phyloP scores from a whole-genome alignment of 192 early-diverging fungal genomes.

The Jimgerdemannia flammicorona region DNA sequence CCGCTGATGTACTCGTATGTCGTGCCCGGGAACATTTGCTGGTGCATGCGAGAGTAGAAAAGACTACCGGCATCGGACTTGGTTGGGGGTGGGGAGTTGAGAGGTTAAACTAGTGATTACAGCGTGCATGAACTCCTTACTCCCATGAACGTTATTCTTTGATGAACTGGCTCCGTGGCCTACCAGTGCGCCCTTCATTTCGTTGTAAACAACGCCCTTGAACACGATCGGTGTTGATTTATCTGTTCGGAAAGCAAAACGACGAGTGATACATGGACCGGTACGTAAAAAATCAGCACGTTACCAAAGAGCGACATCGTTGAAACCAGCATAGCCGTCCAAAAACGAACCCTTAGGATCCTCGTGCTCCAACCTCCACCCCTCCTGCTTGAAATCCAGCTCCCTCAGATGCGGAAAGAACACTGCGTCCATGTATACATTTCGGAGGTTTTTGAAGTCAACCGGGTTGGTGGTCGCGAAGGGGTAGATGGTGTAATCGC shows the following conservation, averaged over 20 bases:
- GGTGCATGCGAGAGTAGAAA: conserved; percentile 71
- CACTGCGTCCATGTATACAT: conserved; percentile 89
- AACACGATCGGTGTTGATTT: conserved; percentile 66
- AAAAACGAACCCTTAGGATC: conserved; percentile 45
- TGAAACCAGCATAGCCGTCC: not conserved
- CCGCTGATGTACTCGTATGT: conserved; percentile 83
- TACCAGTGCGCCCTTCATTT: conserved; percentile 89
- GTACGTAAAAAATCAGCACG: not conserved
- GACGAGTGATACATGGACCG: too few species aligned
- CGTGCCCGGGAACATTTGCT: conserved; percentile 80
- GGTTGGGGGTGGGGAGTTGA: not conserved
- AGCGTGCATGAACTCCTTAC: not conserved
- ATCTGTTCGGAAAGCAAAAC: conserved; percentile 32
- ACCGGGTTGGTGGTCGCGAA: conserved; percentile 86
- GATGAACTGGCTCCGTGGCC: conserved; percentile 18
- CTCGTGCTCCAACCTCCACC: conserved; percentile 88
- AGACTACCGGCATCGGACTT: conserved; percentile 81
- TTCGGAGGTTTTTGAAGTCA: conserved; percentile 88
- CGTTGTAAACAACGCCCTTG: conserved; percentile 97
- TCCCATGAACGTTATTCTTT: not conserved
- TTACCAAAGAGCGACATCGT: not conserved
- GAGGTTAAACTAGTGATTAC: not conserved
- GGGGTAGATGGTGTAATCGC: conserved; percentile 89
- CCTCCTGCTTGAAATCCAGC: conserved; percentile 91
- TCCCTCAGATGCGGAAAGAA: conserved; percentile 78